A percentile compares a stretch with the other conserved stretches of the same genome.
phyloP scores from a whole-genome alignment of 1,139 yeast genomes.

The Scheffersomyces parashehatae region DNA sequence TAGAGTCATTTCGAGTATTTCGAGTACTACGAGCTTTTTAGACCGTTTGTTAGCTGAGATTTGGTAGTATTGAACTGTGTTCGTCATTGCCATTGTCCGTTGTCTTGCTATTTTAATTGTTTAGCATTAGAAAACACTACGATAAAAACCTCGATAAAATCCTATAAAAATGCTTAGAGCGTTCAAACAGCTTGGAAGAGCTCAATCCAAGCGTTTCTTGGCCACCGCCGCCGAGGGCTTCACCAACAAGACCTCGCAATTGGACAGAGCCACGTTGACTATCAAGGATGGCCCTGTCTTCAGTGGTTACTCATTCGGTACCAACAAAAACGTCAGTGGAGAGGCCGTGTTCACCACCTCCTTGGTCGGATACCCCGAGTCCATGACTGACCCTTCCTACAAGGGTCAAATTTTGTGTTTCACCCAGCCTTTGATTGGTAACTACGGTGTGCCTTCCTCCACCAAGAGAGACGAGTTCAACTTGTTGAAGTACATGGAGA shows the following conservation, averaged over 20 bases:
- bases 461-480: slow-evolving; percentile 78
- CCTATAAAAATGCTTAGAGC: slow-evolving; percentile 11
- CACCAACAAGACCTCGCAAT: slow-evolving; percentile 39
- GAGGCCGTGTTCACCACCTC: slow-evolving; percentile 98
- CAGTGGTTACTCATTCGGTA: slow-evolving; percentile 93
- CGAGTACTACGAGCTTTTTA: no score
- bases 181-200: slow-evolving; percentile 2
- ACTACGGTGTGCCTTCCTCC: slow-evolving; percentile 95
- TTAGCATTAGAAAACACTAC: no score
- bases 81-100: no score
- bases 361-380: slow-evolving; percentile 95
- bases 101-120: no score
- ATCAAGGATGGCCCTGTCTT: slow-evolving; percentile 93
- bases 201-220: slow-evolving; percentile 22
- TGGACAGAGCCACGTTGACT: slow-evolving; percentile 86
- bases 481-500: slow-evolving; percentile 85
- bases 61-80: no score
- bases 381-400: slow-evolving; percentile 98
- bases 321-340: slow-evolving; percentile 86
- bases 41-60: no score
- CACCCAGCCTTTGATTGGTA: slow-evolving; percentile 96
- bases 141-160: background rate
- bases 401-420: slow-evolving; percentile 94
- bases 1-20: no score
- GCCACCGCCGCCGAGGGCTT: slow-evolving; percentile 42